Percentiles rank a stretch among this genome's conserved stretches.
phyloP scores from a whole-genome alignment of 2,329 filamentous ascomycete species.

The Aspergillus piperis region DNA sequence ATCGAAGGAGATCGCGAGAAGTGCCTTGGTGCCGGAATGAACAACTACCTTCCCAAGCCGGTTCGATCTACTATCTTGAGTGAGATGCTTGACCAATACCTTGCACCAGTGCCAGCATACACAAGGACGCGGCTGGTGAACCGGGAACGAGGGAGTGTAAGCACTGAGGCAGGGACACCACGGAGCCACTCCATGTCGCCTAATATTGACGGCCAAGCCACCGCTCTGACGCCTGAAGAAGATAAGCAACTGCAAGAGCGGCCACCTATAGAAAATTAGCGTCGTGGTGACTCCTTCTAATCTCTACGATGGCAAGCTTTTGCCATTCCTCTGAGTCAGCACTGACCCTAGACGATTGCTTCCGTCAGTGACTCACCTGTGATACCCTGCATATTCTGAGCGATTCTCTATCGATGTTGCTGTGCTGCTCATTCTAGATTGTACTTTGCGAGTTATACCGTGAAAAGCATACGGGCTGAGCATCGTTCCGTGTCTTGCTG shows the following conservation, averaged over 20 bases:
- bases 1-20: constrained; percentile 95
- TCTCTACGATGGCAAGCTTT: not conserved
- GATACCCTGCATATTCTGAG: not conserved
- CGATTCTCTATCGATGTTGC: not conserved
- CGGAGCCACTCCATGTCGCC: constrained; percentile 18
- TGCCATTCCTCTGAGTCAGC: not conserved
- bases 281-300: too few relatives aligned
- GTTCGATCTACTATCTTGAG: constrained; percentile 87
- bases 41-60: constrained; percentile 93
- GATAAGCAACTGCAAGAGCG: constrained; percentile 13
- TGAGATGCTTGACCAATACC: constrained; percentile 73
- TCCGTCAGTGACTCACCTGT: not conserved
- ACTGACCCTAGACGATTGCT: not conserved
- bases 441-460: not conserved
- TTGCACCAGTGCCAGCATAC: constrained; percentile 52
- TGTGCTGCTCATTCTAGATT: not conserved
- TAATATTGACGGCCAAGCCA: constrained; percentile 20
- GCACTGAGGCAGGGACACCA: constrained; percentile 29
- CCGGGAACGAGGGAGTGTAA: constrained; percentile 32
- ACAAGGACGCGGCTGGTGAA: constrained; percentile 34
- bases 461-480: not conserved
- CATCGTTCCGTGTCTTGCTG: not conserved
- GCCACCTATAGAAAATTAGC: not conserved
- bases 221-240: constrained; percentile 20
- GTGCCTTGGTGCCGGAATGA: constrained; percentile 95